phyloP scores from a whole-genome alignment of 495 filamentous ascomycete species.

The Penicilliopsis zonata region DNA sequence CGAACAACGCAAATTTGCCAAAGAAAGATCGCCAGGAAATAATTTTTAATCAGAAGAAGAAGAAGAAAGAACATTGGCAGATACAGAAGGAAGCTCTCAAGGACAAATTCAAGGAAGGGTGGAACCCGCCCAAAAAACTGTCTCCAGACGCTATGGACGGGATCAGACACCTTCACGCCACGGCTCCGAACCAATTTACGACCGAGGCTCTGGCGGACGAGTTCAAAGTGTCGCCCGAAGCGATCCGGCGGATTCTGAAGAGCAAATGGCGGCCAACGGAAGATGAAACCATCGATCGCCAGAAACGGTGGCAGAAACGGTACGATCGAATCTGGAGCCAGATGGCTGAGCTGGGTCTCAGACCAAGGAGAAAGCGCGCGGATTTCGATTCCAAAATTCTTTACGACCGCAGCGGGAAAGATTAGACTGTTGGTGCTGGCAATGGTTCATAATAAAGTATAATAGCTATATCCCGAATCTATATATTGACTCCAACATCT shows the following conservation, averaged over 20 bases:
- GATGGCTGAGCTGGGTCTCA: conserved; percentile 61
- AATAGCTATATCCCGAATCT: too few relatives aligned
- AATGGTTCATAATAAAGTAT: too few relatives aligned
- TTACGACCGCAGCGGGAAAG: conserved; percentile 10
- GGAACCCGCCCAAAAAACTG: conserved; percentile 72
- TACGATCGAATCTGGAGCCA: conserved; percentile 66
- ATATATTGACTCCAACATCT: too few relatives aligned
- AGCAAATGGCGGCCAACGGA: conserved; percentile 66
- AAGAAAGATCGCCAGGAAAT: neutral
- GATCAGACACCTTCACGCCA: conserved; percentile 64
- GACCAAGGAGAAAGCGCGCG: conserved; percentile 20
- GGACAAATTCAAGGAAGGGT: conserved; percentile 63
- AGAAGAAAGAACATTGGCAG: conserved; percentile 49
- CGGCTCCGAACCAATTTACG: conserved; percentile 64
- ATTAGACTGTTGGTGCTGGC: neutral
- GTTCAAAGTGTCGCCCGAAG: conserved; percentile 78
- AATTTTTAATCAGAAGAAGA: conserved; percentile 7
- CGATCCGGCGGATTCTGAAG: conserved; percentile 73
- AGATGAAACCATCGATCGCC: conserved; percentile 47
- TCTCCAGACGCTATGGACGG: conserved; percentile 85
- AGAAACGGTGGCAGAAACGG: conserved; percentile 64
- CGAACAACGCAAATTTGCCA: conserved; percentile 1
- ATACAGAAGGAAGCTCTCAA: conserved; percentile 56
- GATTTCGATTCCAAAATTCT: conserved; percentile 16
- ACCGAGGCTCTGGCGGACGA: conserved; percentile 61